Conservation (phyloP, 129 eudicot genomes). For the Oenanthe sinensis region DNA sequence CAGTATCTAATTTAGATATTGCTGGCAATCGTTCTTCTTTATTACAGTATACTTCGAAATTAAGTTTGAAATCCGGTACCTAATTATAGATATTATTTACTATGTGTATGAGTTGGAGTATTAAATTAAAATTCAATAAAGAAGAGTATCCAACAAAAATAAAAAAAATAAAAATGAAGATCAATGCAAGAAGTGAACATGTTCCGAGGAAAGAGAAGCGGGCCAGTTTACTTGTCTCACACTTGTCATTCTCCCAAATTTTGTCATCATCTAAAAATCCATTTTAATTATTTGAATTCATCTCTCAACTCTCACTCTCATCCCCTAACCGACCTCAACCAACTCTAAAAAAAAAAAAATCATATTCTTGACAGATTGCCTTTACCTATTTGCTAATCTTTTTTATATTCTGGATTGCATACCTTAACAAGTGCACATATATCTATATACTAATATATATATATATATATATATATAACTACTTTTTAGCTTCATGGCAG, state of each 20-base stretch:
- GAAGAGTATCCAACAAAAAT: too few relatives aligned
- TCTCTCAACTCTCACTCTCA: background rate
- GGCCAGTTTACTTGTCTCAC: slow-evolving; percentile 4
- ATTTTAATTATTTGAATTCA: background rate
- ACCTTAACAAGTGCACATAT: background rate
- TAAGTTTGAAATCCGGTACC: too few relatives aligned
- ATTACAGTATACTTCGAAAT: too few relatives aligned
- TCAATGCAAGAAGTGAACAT: background rate
- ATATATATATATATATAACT: background rate
- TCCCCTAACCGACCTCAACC: background rate
- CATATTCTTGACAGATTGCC: background rate
- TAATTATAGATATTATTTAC: too few relatives aligned
- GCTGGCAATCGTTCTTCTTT: too few relatives aligned
- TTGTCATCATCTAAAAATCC: background rate
- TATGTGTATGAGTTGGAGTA: too few relatives aligned
- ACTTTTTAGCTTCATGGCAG: slow-evolving; percentile 6
- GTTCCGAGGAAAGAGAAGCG: background rate
- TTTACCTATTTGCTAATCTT: background rate
- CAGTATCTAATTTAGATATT: too few relatives aligned
- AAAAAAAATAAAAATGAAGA: background rate
- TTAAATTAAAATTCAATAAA: too few relatives aligned
- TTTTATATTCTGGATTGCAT: background rate
- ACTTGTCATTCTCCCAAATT: slow-evolving; percentile 4
- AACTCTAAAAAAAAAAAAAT: background rate
- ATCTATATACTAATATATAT: background rate